Evolutionary conservation across 2,329 filamentous ascomycete genomes (phyloP), one percentile per base, ranked within the genome.

Genomic region (Sporothrix pallida): DNA sequence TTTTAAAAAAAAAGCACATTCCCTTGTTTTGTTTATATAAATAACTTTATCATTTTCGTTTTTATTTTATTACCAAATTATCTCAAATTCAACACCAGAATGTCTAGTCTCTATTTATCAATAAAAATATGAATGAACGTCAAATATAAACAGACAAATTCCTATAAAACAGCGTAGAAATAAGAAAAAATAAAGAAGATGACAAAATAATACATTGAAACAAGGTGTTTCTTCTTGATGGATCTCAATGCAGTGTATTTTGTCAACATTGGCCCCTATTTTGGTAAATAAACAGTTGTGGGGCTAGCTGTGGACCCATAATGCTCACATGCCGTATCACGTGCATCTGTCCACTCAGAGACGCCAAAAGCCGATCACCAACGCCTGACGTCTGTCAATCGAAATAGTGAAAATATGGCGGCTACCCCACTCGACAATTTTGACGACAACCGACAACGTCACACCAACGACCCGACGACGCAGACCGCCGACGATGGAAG

Each of bases 401-500:
- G 31, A 1, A 23, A 6, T 23, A 7, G 31, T 46, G 37, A 44
- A 63, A 52, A 68, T n/a, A n/a, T 20, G 46, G 46, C 46, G 3
- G 48, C 15, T 23, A 69, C 67, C 65, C 67, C 67, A 69, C 67
- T 69, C 17, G 26, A 54, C 23, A 23, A 54, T n/a, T 68, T 52
- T 23, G 46, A 52, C 46, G 65, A 68, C 65, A 10, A 7, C 13
- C 26, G 23, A 52, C 65, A 68, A 68, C 46, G 26, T 52, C 65
- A 52, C 65, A 5, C 44, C 23, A 10, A n/a, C 46, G 65, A 68
- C 2, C 31, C 23, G 46, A 37, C 46, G 65, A 50, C 46, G 31
- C 46, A 2, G 23, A 13, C 20, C 3, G 46, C 6, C 2, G 65
- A 26, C 1, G 20, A 20, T 52, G 44, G 42, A 7, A 50, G 15